Evolutionary conservation across 2,329 filamentous ascomycete genomes (phyloP), one percentile per base, ranked within the genome.

Genomic region (Fusarium ambrosium): DNA sequence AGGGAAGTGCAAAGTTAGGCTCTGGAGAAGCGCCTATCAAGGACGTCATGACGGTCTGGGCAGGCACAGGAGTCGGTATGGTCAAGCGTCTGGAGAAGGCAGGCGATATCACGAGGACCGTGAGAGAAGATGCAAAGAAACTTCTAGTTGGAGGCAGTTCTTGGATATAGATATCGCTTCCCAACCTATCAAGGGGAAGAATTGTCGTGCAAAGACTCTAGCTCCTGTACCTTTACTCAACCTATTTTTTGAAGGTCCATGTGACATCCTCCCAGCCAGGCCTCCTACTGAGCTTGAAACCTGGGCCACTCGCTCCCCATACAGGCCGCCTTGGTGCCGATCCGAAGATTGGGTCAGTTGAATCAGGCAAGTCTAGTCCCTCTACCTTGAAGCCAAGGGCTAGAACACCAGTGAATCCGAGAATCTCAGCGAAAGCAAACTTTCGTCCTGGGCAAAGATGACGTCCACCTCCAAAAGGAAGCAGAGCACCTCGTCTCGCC

Each of bases 401-500:
- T 1, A 76, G 4, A 4, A 73, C 63, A 5, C 68, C 67, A 13
- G 72, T 45, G 3, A 76, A 61, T 0, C 68, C 72, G 1, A 73
- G 16, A 11, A 71, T 64, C 34, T 84, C 82, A 0, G 78, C 69
- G 14, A 78, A 64, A 1, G 81, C 81, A 62, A 83, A 81, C 32
- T 80, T 78, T 0, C 81, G 69, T 0, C 81, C 81, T 0, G 82
- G 81, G 20, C 81, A 84, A 1, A 82, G 76, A 41, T 81, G 73
- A 22, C 71, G 78, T 2, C 81, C 81, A 29, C 81, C 81, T 7
- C 81, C 82, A 53, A 84, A 82, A 0, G 82, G 79, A 1, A 80
- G 74, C n/a, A 76, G 69, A n/a, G 79, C 73, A 3, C 66, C 77
- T 2, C 78, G 66, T 10, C 75, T 64, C 7, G 64, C 74, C 66